phyloP scores from a whole-genome alignment of 257 asterid species.

The Datura wrightii region DNA sequence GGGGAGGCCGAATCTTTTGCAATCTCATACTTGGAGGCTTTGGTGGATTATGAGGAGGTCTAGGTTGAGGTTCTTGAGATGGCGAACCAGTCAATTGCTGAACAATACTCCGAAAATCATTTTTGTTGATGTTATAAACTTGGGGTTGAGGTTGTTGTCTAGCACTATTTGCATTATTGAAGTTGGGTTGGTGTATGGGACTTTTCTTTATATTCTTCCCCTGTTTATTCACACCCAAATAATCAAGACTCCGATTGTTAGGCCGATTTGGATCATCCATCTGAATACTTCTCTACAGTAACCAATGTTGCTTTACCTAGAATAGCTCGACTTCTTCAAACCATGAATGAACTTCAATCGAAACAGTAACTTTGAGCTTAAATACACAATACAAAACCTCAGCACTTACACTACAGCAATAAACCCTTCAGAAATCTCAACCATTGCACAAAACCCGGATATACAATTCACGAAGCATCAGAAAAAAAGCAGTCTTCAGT shows the following conservation, averaged over 20 bases:
- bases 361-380: not conserved
- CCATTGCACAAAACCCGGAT: not conserved
- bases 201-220: slow-evolving; percentile 89
- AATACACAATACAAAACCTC: not conserved
- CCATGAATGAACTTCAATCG: not conserved
- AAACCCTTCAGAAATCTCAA: slow-evolving; percentile 1
- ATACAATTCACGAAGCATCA: not conserved
- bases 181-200: slow-evolving; percentile 84
- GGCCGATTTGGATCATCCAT: slow-evolving; percentile 75
- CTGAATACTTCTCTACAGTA: not conserved
- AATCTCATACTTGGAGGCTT: slow-evolving; percentile 73
- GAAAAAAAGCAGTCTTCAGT: not conserved
- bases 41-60: slow-evolving; percentile 72
- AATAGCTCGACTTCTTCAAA: slow-evolving; percentile 25
- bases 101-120: slow-evolving; percentile 82
- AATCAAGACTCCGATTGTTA: slow-evolving; percentile 59
- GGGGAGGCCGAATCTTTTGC: slow-evolving; percentile 87
- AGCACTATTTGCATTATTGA: slow-evolving; percentile 34
- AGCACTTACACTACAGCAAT: slow-evolving; percentile 4
- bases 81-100: slow-evolving; percentile 95
- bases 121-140: slow-evolving; percentile 88
- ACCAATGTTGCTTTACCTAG: slow-evolving; percentile 4
- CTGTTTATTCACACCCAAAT: slow-evolving; percentile 78
- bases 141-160: slow-evolving; percentile 91
- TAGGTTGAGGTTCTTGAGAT: slow-evolving; percentile 54